Evolutionary conservation across 352 stramenopile species (phyloP).

Genomic region (Globisporangium parvum): DNA sequence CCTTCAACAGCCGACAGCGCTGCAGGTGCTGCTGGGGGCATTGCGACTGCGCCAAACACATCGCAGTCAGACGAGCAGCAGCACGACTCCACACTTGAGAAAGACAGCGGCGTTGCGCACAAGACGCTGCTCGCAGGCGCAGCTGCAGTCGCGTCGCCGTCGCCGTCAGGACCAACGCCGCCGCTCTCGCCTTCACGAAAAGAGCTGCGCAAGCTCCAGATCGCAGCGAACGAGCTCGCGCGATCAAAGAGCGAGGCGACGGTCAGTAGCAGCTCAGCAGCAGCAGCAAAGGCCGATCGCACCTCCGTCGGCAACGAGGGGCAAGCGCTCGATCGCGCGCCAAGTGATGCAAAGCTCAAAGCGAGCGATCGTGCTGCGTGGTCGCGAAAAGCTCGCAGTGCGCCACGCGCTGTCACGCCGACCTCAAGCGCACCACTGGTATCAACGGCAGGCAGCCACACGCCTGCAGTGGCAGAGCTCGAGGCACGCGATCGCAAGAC

Average conservation of each 20-base stretch:
- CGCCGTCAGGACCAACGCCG: slow-evolving; percentile 10
- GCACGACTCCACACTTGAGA: not conserved
- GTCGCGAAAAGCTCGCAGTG: too few species aligned
- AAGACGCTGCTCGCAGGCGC: slow-evolving; percentile 7
- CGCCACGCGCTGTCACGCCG: not conserved
- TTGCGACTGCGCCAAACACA: not conserved
- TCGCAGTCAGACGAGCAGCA: not conserved
- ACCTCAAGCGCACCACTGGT: not conserved
- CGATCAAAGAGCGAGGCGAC: not conserved
- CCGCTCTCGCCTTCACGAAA: slow-evolving; percentile 15
- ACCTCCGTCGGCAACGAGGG: too few species aligned
- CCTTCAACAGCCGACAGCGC: not conserved
- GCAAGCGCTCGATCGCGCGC: too few species aligned
- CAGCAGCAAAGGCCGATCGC: not conserved
- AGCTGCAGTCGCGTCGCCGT: not conserved
- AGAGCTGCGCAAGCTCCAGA: slow-evolving; percentile 24
- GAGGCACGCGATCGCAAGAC: slow-evolving; percentile 2
- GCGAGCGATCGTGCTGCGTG: too few species aligned
- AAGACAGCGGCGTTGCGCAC: not conserved
- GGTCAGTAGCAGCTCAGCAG: not conserved
- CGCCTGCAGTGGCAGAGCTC: not conserved
- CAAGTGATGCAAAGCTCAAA: too few species aligned
- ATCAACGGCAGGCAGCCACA: not conserved
- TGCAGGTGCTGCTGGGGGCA: not conserved
- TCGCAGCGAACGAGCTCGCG: not conserved